Evolutionary conservation across 2,329 filamentous ascomycete species (phyloP).

Genomic region (Exserohilum turcica): DNA sequence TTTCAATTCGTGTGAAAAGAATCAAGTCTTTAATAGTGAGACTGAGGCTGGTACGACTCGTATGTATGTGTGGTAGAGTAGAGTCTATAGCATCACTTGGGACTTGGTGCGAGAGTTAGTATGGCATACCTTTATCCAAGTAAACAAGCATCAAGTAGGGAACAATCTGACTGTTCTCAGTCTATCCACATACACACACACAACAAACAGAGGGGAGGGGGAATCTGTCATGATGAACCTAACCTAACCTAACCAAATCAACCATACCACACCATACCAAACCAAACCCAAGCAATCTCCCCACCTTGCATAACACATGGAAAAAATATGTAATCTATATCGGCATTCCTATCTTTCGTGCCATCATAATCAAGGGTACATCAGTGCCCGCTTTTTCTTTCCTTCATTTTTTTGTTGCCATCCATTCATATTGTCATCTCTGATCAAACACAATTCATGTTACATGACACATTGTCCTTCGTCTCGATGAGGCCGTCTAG

Average conservation of each 20-base stretch:
- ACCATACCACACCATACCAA: background rate
- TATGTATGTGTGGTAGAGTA: no score
- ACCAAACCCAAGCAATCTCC: background rate
- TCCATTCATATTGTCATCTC: slow-evolving; percentile 2
- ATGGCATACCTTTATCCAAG: no score
- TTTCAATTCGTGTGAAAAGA: no score
- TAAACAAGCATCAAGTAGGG: no score
- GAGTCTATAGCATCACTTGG: no score
- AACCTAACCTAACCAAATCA: background rate
- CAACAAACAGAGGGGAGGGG: background rate
- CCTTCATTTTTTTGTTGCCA: background rate
- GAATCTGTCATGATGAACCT: slow-evolving; percentile 1
- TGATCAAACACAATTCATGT: slow-evolving; percentile 10
- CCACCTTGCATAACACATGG: background rate
- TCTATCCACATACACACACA: no score
- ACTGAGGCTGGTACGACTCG: no score
- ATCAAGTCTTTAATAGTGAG: no score
- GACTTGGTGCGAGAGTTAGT: no score
- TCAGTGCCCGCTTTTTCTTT: background rate
- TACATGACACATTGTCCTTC: slow-evolving; percentile 7
- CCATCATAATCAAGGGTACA: background rate
- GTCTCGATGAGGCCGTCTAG: slow-evolving; percentile 1
- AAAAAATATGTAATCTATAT: background rate
- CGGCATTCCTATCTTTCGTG: background rate
- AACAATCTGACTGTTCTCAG: no score